Percentiles rank a stretch among this genome's conserved stretches.
Conservation (phyloP, 257 asterid species). For the Anisodus acutangulus region DNA sequence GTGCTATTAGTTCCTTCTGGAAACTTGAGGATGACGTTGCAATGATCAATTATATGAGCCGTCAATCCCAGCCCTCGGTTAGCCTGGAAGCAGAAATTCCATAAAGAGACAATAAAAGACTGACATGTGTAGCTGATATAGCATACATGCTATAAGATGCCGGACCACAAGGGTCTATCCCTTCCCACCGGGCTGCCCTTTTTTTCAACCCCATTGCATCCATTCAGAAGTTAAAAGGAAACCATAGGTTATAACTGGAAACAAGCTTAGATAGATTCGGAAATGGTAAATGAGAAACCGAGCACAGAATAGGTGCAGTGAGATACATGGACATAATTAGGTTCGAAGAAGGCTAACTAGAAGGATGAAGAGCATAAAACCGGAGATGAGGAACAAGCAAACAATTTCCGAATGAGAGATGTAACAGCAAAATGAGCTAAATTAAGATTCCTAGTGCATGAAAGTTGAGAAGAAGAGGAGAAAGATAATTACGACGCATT, state of each 20-base stretch:
- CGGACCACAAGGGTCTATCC: too few species aligned
- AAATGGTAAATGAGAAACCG: neutral
- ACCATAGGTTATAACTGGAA: neutral
- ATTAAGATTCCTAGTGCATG: too few species aligned
- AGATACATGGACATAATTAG: neutral
- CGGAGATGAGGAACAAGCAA: neutral
- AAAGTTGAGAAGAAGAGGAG: neutral
- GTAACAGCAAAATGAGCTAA: neutral
- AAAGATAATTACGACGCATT: conserved; percentile 68
- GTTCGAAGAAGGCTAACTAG: too few species aligned
- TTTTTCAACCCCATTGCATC: neutral
- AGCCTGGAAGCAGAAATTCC: conserved; percentile 64
- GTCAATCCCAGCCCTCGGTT: conserved; percentile 94
- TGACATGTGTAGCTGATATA: neutral
- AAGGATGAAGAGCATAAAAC: neutral
- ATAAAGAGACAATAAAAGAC: neutral
- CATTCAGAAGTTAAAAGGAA: neutral
- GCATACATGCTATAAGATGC: neutral
- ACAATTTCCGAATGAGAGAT: neutral
- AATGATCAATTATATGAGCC: conserved; percentile 84
- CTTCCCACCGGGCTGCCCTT: too few species aligned
- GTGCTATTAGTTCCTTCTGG: conserved; percentile 96
- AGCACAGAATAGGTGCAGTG: neutral
- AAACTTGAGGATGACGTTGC: conserved; percentile 88
- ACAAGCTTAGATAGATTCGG: neutral